These are phyloP conservation scores for Omphalea diandra DNA, from an alignment of 441 rosid species.

Conservation along the genomic window DNA sequence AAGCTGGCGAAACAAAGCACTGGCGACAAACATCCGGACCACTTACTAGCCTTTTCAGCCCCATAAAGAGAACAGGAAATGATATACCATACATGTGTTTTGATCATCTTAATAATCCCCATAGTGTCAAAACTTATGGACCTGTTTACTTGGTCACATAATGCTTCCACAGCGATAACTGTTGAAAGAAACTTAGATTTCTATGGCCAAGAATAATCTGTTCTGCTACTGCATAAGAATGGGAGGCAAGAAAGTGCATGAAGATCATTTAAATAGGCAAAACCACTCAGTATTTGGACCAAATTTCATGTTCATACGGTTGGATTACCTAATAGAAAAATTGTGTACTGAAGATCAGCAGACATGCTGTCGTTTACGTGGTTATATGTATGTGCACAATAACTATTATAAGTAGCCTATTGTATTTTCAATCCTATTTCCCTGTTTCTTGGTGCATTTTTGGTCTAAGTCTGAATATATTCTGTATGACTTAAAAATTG, in stretches of 20 bases:
- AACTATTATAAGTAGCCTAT: not conserved
- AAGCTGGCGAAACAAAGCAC: conserved; percentile 23
- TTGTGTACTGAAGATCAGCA: not conserved
- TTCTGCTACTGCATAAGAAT: not conserved
- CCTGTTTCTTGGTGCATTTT: not conserved
- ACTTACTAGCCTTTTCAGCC: conserved; percentile 33
- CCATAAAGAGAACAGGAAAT: conserved; percentile 30
- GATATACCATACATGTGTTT: conserved; percentile 46
- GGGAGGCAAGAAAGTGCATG: not conserved
- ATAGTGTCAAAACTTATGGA: conserved; percentile 43
- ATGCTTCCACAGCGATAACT: not conserved
- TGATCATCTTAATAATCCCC: conserved; percentile 25
- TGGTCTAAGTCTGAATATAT: not conserved
- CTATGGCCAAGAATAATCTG: not conserved
- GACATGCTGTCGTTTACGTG: not conserved
- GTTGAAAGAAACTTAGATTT: not conserved
- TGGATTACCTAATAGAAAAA: not conserved
- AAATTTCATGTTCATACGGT: not conserved
- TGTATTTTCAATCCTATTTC: not conserved
- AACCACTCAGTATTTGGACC: not conserved
- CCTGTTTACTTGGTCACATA: conserved; percentile 54
- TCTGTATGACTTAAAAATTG: not conserved
- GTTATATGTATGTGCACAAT: not conserved
- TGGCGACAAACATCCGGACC: conserved; percentile 44
- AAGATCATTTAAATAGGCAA: not conserved